Conservation (phyloP, 169 alveolate species). For the Plasmodium fragile region DNA sequence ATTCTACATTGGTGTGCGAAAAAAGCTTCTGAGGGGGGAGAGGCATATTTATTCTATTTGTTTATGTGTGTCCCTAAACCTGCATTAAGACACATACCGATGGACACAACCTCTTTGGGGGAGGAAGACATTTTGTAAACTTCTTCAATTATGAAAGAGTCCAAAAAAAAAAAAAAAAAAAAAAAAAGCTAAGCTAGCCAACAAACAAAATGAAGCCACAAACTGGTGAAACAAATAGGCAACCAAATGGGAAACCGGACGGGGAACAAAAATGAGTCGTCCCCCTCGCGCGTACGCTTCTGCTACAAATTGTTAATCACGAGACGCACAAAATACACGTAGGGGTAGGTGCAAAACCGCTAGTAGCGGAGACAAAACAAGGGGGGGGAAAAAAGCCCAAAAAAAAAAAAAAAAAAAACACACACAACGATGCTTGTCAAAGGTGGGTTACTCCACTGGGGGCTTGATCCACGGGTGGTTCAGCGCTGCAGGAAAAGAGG, state of each 20-base stretch:
- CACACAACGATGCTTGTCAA: background rate
- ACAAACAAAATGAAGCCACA: background rate
- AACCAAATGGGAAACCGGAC: background rate
- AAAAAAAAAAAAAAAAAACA: background rate
- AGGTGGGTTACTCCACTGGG: constrained; percentile 11
- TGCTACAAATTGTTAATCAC: background rate
- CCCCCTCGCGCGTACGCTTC: background rate
- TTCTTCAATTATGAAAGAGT: background rate
- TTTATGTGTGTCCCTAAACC: background rate
- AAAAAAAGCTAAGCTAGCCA: background rate
- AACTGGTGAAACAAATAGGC: background rate
- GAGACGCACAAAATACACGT: background rate
- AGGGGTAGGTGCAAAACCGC: background rate
- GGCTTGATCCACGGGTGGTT: constrained; percentile 36
- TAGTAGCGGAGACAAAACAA: background rate
- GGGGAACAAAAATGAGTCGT: background rate
- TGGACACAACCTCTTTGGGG: background rate
- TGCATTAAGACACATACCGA: background rate
- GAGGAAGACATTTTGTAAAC: background rate
- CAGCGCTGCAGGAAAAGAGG: constrained; percentile 13
- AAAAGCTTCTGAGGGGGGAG: background rate
- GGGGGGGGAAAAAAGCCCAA: background rate
- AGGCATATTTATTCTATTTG: background rate
- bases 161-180: background rate
- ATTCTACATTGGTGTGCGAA: background rate